Evolutionary conservation across 2,329 filamentous ascomycete genomes (phyloP).

Genomic region (Reticulascus tulasneorum): DNA sequence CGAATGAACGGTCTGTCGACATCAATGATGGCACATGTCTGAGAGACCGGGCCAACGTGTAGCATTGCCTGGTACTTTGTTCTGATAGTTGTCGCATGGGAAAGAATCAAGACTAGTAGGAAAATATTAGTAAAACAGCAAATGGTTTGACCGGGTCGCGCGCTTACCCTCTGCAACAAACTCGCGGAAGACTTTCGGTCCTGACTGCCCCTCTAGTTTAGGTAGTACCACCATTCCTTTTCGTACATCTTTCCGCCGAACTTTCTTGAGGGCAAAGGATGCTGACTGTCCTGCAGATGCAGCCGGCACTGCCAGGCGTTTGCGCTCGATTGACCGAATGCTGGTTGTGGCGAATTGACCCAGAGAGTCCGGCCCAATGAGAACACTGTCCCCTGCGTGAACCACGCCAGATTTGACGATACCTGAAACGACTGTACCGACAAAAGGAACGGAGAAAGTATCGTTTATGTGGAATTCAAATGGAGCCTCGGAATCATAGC

Average conservation of each 20-base stretch:
- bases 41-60: constrained; percentile 89
- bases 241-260: constrained; percentile 85
- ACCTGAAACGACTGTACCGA: constrained; percentile 92
- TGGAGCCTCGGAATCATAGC: constrained; percentile 81
- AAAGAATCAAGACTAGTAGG: constrained; percentile 82
- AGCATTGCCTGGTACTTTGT: constrained; percentile 97
- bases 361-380: constrained; percentile 85
- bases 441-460: constrained; percentile 95
- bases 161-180: constrained; percentile 76
- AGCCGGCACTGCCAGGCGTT: constrained; percentile 82
- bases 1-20: constrained; percentile 95
- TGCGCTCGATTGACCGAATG: constrained; percentile 90
- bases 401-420: constrained; percentile 86
- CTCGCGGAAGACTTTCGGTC: constrained; percentile 67
- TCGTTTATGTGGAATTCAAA: constrained; percentile 97
- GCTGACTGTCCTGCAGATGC: constrained; percentile 90
- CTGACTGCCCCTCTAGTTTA: constrained; percentile 68
- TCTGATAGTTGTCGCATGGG: constrained; percentile 95
- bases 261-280: constrained; percentile 82
- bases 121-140: constrained; percentile 4
- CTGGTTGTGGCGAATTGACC: constrained; percentile 85
- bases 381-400: constrained; percentile 83
- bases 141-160: constrained; percentile 12
- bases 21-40: constrained; percentile 96
- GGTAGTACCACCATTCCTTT: constrained; percentile 98